Evolutionary conservation across 2,329 filamentous ascomycete genomes (phyloP).

Genomic region (Cryphonectria japonica): DNA sequence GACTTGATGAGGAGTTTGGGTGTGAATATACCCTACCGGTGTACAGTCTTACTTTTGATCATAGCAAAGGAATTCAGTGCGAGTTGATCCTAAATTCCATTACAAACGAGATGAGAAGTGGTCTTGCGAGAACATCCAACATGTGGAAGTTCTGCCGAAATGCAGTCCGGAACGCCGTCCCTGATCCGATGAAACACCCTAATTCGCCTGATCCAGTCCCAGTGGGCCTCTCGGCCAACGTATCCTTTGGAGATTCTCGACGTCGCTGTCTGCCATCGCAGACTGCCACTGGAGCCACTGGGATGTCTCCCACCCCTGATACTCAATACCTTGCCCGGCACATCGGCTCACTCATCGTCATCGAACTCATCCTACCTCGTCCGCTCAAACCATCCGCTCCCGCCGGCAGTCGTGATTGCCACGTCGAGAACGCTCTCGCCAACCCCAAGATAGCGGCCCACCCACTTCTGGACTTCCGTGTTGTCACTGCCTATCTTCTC

Average conservation of each 20-base stretch:
- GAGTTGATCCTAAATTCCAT: not conserved
- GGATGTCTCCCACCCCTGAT: not conserved
- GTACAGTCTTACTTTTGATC: not conserved
- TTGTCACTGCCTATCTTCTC: slow-evolving; percentile 80
- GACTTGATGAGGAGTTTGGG: slow-evolving; percentile 1
- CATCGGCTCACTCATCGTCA: not conserved
- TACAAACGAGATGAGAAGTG: slow-evolving; percentile 5
- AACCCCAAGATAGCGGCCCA: slow-evolving; percentile 90
- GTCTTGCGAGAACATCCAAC: slow-evolving; percentile 1
- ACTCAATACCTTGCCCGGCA: not conserved
- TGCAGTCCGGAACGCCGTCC: slow-evolving; percentile 11
- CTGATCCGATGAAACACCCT: not conserved
- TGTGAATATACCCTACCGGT: slow-evolving; percentile 14
- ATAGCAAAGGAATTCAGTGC: not conserved
- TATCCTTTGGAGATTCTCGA: not conserved
- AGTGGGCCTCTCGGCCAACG: not conserved
- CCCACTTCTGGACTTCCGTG: slow-evolving; percentile 83
- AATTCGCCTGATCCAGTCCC: slow-evolving; percentile 1
- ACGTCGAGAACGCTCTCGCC: slow-evolving; percentile 99
- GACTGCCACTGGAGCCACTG: not conserved
- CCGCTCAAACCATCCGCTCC: slow-evolving; percentile 89
- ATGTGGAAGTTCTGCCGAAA: not conserved
- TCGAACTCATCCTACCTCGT: slow-evolving; percentile 60
- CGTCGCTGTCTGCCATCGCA: not conserved
- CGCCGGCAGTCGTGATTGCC: slow-evolving; percentile 87